Evolutionary conservation across 371 early-diverging fungal genomes (phyloP).

Genomic region (Zychaea mexicana): DNA sequence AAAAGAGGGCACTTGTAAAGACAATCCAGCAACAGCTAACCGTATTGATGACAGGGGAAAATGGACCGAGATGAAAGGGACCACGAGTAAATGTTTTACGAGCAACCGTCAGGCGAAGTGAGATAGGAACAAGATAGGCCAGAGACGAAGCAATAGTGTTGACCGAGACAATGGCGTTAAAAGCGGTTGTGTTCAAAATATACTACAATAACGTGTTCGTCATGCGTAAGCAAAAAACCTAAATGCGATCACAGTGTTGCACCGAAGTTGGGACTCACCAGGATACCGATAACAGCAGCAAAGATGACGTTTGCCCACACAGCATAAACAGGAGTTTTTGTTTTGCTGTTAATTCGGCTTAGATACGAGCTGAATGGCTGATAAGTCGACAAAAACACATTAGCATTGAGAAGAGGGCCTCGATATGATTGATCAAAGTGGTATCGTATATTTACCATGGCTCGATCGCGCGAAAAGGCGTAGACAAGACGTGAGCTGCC

Average conservation of each 20-base stretch:
- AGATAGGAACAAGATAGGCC: conserved; percentile 71
- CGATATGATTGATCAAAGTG: background rate
- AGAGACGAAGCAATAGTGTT: conserved; percentile 72
- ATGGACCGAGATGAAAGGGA: conserved; percentile 65
- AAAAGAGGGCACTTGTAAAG: conserved; percentile 60
- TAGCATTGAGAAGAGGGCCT: background rate
- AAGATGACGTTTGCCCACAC: conserved; percentile 56
- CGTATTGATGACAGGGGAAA: conserved; percentile 48
- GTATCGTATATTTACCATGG: conserved; percentile 32
- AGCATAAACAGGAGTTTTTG: conserved; percentile 44
- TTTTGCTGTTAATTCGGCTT: conserved; percentile 33
- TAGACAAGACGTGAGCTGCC: conserved; percentile 72
- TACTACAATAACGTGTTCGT: conserved; percentile 50
- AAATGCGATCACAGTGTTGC: too few species aligned
- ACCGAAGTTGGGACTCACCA: too few species aligned
- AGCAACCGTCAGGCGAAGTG: conserved; percentile 52
- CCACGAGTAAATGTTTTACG: conserved; percentile 32
- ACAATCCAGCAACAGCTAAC: conserved; percentile 59
- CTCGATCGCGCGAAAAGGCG: conserved; percentile 77
- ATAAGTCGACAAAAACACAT: background rate
- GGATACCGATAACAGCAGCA: conserved; percentile 42
- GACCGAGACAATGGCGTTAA: conserved; percentile 69
- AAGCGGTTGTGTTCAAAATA: conserved; percentile 48
- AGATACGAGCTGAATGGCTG: conserved; percentile 53
- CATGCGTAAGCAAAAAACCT: conserved; percentile 49